These are phyloP conservation scores for Lipomyces starkeyi DNA, from an alignment of 805 yeast species.

Conservation along the genomic window DNA sequence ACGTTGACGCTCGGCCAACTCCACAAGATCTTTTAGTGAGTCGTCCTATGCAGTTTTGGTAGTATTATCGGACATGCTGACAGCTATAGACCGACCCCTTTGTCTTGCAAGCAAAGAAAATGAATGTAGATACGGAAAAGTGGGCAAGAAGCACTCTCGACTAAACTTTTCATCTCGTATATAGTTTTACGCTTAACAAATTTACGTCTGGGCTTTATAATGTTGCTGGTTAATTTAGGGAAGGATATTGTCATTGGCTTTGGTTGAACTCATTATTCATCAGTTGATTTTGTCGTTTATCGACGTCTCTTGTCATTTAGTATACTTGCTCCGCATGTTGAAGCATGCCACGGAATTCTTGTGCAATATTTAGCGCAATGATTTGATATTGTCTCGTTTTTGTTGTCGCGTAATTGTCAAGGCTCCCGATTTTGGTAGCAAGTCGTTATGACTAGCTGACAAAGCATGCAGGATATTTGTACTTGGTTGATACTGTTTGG, in stretches of 20 bases:
- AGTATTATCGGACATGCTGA: background rate
- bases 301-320: background rate
- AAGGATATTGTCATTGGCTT: background rate
- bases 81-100: slow-evolving; percentile 31
- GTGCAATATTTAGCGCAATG: background rate
- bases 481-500: background rate
- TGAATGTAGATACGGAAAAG: slow-evolving; percentile 18
- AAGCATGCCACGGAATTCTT: background rate
- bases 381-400: no score
- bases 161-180: background rate
- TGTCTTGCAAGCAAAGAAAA: slow-evolving; percentile 19
- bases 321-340: no score
- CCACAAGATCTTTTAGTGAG: slow-evolving; percentile 67
- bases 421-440: background rate
- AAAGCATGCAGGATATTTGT: background rate
- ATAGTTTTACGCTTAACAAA: background rate
- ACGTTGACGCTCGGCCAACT: slow-evolving; percentile 67
- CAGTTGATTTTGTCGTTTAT: background rate
- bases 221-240: background rate
- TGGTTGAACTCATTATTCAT: background rate
- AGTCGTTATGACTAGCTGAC: background rate
- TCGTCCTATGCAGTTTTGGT: background rate
- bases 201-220: background rate
- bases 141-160: slow-evolving; percentile 29
- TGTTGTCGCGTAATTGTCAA: background rate